Percentiles rank a stretch among this genome's conserved stretches.
phyloP scores from a whole-genome alignment of 192 early-diverging fungal genomes.

The Backusella mclennaniae region DNA sequence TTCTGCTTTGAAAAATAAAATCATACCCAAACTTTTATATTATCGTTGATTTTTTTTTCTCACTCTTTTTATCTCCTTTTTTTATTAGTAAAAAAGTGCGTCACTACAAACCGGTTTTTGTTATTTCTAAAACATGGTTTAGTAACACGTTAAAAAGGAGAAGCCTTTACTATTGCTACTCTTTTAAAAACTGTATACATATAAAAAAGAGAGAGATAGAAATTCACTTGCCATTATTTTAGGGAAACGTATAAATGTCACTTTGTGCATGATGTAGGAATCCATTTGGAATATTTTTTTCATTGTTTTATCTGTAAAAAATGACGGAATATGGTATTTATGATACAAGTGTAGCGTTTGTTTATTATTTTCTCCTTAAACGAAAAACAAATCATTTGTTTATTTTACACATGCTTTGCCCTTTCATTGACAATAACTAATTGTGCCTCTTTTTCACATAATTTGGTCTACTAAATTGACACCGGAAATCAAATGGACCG shows the following conservation, averaged over 20 bases:
- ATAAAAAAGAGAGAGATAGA: background rate
- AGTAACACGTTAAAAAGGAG: constrained; percentile 1
- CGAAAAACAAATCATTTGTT: background rate
- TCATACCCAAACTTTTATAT: background rate
- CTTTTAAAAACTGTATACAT: background rate
- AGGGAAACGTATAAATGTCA: background rate
- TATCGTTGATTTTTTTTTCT: background rate
- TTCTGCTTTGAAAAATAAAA: background rate
- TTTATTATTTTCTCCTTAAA: background rate
- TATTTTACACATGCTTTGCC: constrained; percentile 5
- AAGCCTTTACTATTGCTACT: background rate
- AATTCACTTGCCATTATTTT: background rate
- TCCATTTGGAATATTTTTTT: background rate
- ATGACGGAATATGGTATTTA: background rate
- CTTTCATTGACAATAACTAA: constrained; percentile 20
- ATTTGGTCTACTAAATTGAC: constrained; percentile 13
- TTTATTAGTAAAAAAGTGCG: background rate
- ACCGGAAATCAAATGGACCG: constrained; percentile 8
- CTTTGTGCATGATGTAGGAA: background rate
- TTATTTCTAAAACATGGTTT: constrained; percentile 2
- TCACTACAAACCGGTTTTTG: constrained; percentile 1
- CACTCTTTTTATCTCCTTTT: background rate
- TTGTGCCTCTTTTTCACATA: constrained; percentile 25
- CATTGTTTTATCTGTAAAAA: background rate
- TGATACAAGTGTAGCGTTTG: background rate